A percentile compares a stretch with the other conserved stretches of the same genome.
phyloP scores from a whole-genome alignment of 2,329 filamentous ascomycete species.

The Pestalotiopsis sp. region DNA sequence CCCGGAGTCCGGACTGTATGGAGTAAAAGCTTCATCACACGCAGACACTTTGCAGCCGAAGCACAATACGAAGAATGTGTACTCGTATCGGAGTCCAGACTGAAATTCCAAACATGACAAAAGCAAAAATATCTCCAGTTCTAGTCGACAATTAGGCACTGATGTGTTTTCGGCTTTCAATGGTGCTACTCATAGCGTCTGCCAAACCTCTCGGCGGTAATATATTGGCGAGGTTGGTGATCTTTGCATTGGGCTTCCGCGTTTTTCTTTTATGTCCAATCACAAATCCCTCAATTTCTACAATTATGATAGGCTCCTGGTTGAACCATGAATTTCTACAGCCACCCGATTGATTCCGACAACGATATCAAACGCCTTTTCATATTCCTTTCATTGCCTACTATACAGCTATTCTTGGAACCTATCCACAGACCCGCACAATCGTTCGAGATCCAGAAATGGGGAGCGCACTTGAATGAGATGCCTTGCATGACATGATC shows the following conservation, averaged over 20 bases:
- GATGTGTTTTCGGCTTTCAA: not conserved
- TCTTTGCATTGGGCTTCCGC: not conserved
- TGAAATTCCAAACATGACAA: no score
- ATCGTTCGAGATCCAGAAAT: not conserved
- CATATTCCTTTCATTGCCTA: not conserved
- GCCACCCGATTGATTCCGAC: not conserved
- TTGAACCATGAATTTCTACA: not conserved
- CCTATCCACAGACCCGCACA: not conserved
- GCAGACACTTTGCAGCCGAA: no score
- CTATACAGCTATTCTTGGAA: not conserved
- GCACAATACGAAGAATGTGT: no score
- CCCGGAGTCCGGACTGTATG: no score
- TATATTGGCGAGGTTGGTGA: not conserved
- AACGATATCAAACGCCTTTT: not conserved
- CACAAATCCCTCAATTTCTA: not conserved
- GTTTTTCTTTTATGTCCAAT: not conserved
- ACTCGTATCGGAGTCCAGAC: no score
- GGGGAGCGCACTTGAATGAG: not conserved
- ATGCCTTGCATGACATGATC: not conserved
- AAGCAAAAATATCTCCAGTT: no score
- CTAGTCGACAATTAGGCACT: not conserved
- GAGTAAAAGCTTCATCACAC: no score
- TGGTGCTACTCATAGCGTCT: not conserved
- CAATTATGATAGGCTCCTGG: not conserved
- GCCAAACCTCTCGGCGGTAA: not conserved